Base-by-base conservation (phyloP, 2,329 filamentous ascomycete genomes). In the Talaromyces piceae region DNA sequence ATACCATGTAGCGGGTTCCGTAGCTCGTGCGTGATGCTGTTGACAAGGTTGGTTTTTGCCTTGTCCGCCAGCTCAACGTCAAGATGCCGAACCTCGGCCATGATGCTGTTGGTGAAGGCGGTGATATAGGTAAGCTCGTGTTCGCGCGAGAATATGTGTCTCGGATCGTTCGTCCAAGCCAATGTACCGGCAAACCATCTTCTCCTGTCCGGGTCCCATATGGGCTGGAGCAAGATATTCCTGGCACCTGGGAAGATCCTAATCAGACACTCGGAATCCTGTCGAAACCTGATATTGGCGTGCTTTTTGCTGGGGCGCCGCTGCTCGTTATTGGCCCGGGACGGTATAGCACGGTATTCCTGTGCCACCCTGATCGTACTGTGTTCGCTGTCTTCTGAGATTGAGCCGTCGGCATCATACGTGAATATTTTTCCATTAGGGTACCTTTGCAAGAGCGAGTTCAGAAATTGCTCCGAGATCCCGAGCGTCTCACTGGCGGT, bases 1-100 rank as follows among this genome's bases (percentile, higher is more conserved):
- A 69, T 65, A 1, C 67, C 67, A 49, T 70, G 67, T 6, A 70
- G 56, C 1, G 67, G 67, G 23, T 58, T 65, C 16, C 67, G 58
- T 13, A 70, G 56, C 28, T 70, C 67, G 43, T 70, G 67, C 1
- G 60, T 63, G 41, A 70, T 65, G 26, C 62, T 64, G 0, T 61
- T 60, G 5, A 70, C 57, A 7, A 70, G 60, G 4, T 63, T 62
- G 2, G 63, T 57, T 39, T 69, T 68, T 4, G 67, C 65, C 12
- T 57, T 57, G 30, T 67, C 59, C 0, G 65, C 61, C 3, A 61
- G 49, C 33, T 65, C 56, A 1, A 65, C 54, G 44, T 66, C 65
- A 3, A 67, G 46, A 2, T 63, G 61, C 7, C 58, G 57, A 0
- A 67, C 55, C 22, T 67, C 66, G 1, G 62, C 61, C 64, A 68